Evolutionary conservation across 306 rosid genomes (phyloP).

Genomic region (Medicago ruthenica): DNA sequence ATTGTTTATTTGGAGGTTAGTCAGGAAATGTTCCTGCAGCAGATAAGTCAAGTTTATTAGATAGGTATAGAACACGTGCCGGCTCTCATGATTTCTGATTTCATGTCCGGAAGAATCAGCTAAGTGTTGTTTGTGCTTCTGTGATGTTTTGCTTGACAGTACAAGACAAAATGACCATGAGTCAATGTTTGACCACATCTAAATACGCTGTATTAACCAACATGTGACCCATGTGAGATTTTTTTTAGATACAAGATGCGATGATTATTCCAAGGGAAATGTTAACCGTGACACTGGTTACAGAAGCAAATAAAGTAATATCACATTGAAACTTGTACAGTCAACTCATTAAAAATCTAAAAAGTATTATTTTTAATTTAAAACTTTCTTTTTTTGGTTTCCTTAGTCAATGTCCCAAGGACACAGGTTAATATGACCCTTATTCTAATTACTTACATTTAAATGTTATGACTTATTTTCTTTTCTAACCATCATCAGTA

Average conservation of each 20-base stretch:
- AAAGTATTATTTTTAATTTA: too few species aligned
- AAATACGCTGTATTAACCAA: neutral
- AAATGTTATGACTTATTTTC: too few species aligned
- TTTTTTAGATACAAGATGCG: too few species aligned
- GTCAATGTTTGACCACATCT: neutral
- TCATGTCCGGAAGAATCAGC: neutral
- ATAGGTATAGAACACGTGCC: neutral
- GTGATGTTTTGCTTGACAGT: neutral
- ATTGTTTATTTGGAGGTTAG: neutral
- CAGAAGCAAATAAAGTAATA: too few species aligned
- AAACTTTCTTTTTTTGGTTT: too few species aligned
- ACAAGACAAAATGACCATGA: neutral
- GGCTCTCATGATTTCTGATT: neutral
- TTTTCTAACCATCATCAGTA: neutral
- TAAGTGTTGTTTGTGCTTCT: neutral
- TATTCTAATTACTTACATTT: too few species aligned
- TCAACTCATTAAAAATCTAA: too few species aligned
- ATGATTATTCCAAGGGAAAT: too few species aligned
- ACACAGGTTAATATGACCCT: too few species aligned
- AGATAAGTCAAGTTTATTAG: neutral
- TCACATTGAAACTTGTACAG: too few species aligned
- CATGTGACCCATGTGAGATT: neutral
- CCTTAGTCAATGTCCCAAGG: too few species aligned
- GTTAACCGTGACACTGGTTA: too few species aligned
- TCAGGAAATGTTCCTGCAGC: neutral